Conservation (phyloP, 495 filamentous ascomycete species). For the Neurospora sp. region DNA sequence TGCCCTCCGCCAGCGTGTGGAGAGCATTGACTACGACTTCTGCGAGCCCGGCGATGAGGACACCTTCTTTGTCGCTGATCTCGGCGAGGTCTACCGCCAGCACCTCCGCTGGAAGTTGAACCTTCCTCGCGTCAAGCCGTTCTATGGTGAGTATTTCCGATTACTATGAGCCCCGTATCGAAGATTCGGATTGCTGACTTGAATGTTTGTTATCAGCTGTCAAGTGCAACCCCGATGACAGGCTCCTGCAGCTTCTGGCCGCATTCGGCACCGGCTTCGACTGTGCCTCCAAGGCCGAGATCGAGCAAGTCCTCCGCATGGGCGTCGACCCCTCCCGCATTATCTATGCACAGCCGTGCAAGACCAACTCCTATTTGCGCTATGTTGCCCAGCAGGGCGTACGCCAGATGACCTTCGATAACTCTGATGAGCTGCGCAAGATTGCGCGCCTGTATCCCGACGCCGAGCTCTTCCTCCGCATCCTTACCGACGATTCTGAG, state of each 20-base stretch:
- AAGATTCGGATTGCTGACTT: conserved; percentile 1
- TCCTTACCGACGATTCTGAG: conserved; percentile 90
- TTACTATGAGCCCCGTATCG: background rate
- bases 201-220: conserved; percentile 50
- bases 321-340: conserved; percentile 86
- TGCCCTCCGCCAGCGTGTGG: conserved; percentile 70
- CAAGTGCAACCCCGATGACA: conserved; percentile 94
- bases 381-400: conserved; percentile 75
- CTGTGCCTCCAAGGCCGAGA: conserved; percentile 94
- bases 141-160: conserved; percentile 64
- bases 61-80: conserved; percentile 94
- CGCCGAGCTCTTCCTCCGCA: conserved; percentile 86
- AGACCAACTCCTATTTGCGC: conserved; percentile 94
- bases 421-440: conserved; percentile 95
- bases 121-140: conserved; percentile 83
- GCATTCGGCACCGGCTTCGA: conserved; percentile 91
- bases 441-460: conserved; percentile 82
- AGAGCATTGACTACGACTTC: conserved; percentile 68
- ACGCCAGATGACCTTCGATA: conserved; percentile 99
- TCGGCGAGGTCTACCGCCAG: conserved; percentile 98
- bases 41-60: conserved; percentile 91
- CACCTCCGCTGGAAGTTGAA: conserved; percentile 97
- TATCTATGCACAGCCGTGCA: conserved; percentile 98
- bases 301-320: conserved; percentile 76
- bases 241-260: conserved; percentile 78